Base-by-base conservation (phyloP, 2,329 filamentous ascomycete genomes). In the Colletotrichum sp. region DNA sequence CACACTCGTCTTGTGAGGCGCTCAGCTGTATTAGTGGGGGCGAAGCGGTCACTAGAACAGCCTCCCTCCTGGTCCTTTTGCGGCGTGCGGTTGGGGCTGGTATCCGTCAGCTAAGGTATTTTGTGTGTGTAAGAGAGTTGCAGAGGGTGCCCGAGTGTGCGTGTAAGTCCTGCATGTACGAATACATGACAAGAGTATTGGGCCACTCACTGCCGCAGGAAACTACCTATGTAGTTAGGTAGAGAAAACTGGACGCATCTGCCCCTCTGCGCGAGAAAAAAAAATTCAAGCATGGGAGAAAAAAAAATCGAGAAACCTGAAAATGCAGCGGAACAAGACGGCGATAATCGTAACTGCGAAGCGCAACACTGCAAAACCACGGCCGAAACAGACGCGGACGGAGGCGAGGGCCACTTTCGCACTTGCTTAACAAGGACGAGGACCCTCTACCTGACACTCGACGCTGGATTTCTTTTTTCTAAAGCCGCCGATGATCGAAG, bases 281-380 rank as follows among this genome's bases (percentile, higher is more conserved):
- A 48, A 48, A 48, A 48, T 48, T 22, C 43, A 18, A 48, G 43
- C 43, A 48, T 48, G 43, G 43, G 43, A 22, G 18, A 2, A 1
- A n/a, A 52, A 39, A 66, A 52, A 66, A 66, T 10, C 15, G 15
- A 64, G 8, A 25, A 36, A 39, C n/a, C n/a, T 39, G n/a, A 9
- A 55, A 32, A 30, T 25, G 48, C 34, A 48, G 56, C 36, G 65
- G 64, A 64, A 60, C 58, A 73, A 60, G 30, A 56, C 73, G 70
- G 56, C 64, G 70, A 73, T 73, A 75, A 28, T 68, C 64, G 64
- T 73, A 69, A 69, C n/a, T 75, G 70, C 70, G 70, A 74, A 73
- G 70, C 56, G 58, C 34, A 48, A 15, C n/a, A 25, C 10, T n/a
- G 32, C 52, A 71, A 48, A 65, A 74, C 58, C 32, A 64, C 36